Percentiles rank a stretch among this genome's conserved stretches.
Conservation (phyloP, 1,284 basidiomycete species). For the Tylopilus sp. region DNA sequence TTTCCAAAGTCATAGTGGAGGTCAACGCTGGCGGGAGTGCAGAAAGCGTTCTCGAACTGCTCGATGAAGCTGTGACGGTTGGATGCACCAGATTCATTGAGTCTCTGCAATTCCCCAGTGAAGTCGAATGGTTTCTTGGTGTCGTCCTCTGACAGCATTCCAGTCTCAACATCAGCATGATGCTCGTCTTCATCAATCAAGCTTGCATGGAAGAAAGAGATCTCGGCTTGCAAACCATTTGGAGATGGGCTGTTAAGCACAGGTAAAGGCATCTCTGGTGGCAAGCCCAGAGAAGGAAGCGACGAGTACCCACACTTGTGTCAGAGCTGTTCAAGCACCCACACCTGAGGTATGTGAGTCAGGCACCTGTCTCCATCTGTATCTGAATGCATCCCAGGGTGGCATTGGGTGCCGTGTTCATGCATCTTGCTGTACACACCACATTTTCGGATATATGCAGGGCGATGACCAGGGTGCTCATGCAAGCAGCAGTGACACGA, state of each 20-base stretch:
- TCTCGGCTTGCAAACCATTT: conserved; percentile 23
- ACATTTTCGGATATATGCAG: conserved; percentile 61
- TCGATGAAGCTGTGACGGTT: conserved; percentile 81
- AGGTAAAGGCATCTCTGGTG: conserved; percentile 52
- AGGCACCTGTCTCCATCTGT: background rate
- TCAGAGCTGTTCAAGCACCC: conserved; percentile 63
- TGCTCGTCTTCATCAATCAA: conserved; percentile 55
- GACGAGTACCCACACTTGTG: conserved; percentile 53
- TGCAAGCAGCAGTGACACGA: conserved; percentile 40
- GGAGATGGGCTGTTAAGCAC: conserved; percentile 27
- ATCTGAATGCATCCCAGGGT: conserved; percentile 47
- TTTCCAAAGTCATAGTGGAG: conserved; percentile 57
- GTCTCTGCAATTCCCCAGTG: conserved; percentile 74
- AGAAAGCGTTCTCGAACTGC: conserved; percentile 79
- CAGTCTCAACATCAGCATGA: conserved; percentile 53
- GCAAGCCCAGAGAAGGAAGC: conserved; percentile 51
- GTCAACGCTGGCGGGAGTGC: conserved; percentile 71
- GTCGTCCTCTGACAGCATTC: conserved; percentile 56
- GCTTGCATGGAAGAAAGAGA: conserved; percentile 55
- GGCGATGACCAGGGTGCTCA: conserved; percentile 53
- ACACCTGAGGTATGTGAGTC: conserved; percentile 58
- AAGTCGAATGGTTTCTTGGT: conserved; percentile 87
- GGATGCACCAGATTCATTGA: conserved; percentile 72
- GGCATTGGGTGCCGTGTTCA: conserved; percentile 68
- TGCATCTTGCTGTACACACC: conserved; percentile 72